Percentiles rank a stretch among this genome's conserved stretches.
phyloP scores from a whole-genome alignment of 2,329 filamentous ascomycete species.

The Calonectria pteridis region DNA sequence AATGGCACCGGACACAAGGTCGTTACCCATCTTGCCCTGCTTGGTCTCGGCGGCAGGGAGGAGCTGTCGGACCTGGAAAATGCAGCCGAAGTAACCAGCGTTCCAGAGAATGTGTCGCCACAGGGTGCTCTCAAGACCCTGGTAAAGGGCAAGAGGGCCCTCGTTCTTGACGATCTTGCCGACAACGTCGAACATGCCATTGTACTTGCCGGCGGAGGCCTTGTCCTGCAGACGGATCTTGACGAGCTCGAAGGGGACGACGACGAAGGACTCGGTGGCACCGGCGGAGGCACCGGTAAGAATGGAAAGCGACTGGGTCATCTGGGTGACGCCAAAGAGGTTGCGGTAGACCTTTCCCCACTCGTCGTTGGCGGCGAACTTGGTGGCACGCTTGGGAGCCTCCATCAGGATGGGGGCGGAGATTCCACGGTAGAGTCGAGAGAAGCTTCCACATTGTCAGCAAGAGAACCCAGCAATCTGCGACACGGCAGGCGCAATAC shows the following conservation, averaged over 20 bases:
- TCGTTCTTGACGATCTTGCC: slow-evolving; percentile 86
- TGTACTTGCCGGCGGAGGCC: slow-evolving; percentile 90
- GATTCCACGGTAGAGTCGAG: slow-evolving; percentile 95
- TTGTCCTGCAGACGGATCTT: slow-evolving; percentile 99
- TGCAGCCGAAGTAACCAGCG: slow-evolving; percentile 96
- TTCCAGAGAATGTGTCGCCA: slow-evolving; percentile 96
- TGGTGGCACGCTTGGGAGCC: slow-evolving; percentile 92
- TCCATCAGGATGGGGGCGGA: slow-evolving; percentile 98
- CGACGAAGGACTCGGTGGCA: slow-evolving; percentile 95
- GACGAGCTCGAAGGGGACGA: slow-evolving; percentile 97
- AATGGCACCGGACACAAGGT: slow-evolving; percentile 86
- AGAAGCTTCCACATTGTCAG: slow-evolving; percentile 70
- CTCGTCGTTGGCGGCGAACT: slow-evolving; percentile 98
- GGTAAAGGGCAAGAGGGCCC: slow-evolving; percentile 90
- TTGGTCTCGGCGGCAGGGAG: slow-evolving; percentile 87
- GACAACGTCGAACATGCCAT: slow-evolving; percentile 83
- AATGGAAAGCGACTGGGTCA: slow-evolving; percentile 91
- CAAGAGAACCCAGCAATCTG: slow-evolving; percentile 17
- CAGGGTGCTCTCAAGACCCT: slow-evolving; percentile 94
- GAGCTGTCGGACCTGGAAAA: slow-evolving; percentile 93
- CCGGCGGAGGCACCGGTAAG: slow-evolving; percentile 95
- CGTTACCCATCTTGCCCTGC: slow-evolving; percentile 84
- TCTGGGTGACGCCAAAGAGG: slow-evolving; percentile 84
- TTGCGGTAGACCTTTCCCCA: slow-evolving; percentile 97
- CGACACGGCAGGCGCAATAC: slow-evolving; percentile 39